These are phyloP conservation scores for Sanghuangporus sanghuang DNA, from an alignment of 1,284 basidiomycete genomes.

Conservation along the genomic window DNA sequence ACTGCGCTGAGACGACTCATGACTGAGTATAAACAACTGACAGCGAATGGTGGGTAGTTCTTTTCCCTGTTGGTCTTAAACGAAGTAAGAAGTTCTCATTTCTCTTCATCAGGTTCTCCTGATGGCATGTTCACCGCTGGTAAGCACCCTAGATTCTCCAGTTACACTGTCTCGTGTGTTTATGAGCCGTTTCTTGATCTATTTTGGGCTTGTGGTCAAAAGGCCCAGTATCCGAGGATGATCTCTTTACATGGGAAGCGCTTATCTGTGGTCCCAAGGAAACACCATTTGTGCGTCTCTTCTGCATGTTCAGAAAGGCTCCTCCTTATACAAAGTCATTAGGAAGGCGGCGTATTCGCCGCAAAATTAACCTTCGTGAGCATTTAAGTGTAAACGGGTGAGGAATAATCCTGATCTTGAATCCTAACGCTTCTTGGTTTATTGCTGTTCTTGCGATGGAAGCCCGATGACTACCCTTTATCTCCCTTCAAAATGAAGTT, in stretches of 20 bases:
- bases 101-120: slow-evolving; percentile 59
- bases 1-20: slow-evolving; percentile 78
- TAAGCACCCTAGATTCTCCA: slow-evolving; percentile 26
- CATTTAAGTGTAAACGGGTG: neutral
- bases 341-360: slow-evolving; percentile 96
- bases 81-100: slow-evolving; percentile 6
- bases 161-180: neutral
- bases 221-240: slow-evolving; percentile 89
- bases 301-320: neutral
- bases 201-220: slow-evolving; percentile 16
- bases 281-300: slow-evolving; percentile 81
- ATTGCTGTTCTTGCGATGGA: slow-evolving; percentile 3
- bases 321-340: slow-evolving; percentile 5
- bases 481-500: slow-evolving; percentile 99
- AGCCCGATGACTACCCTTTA: slow-evolving; percentile 91
- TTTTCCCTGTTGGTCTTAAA: neutral
- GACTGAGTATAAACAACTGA: slow-evolving; percentile 92
- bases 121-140: slow-evolving; percentile 94
- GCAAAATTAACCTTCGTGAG: slow-evolving; percentile 90
- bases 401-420: neutral
- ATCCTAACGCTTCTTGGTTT: slow-evolving; percentile 10
- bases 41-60: slow-evolving; percentile 42
- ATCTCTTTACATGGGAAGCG: slow-evolving; percentile 99
- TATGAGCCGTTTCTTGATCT: slow-evolving; percentile 4
- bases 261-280: slow-evolving; percentile 95